Base-by-base conservation (phyloP, 1,284 basidiomycete species). In the Sporisorium sorghi region DNA sequence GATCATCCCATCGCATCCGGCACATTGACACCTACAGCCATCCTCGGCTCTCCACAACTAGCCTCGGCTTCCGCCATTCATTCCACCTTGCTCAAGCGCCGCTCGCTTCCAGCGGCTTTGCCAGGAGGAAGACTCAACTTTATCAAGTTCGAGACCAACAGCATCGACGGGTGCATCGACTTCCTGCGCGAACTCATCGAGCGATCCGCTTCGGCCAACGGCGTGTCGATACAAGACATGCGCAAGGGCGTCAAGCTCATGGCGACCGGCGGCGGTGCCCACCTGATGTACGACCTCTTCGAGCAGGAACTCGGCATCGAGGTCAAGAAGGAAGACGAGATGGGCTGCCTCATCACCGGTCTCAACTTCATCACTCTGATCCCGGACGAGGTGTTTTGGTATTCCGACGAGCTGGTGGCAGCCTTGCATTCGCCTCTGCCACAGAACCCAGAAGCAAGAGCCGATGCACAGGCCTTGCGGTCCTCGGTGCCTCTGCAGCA, bases 381-480 rank as follows among this genome's bases (percentile, higher is more conserved):
- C 66, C 96, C 96, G 32, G 91, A 97, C 86, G 97, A 99, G 86
- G 95, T 95, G 33, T 99, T 98, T 86, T 98, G 91, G 88, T 99
- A 97, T 87, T 97, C 94, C 47, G 97, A 99, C 86, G 92, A 97
- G 86, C 90, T 98, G 76, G 95, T 98, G 6, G 68, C 74, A 35
- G 77, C 73, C 3, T 56, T 83, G 14, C 72, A 78, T 58, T 62
- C 60, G 26, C 70, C 75, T 24, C 61, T 78, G 6, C 79, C 79
- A 5, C 47, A 54, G 7, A 73, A 65, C 21, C 59, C 73, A 11
- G 69, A 71, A 48, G 73, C 68, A 0, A 52, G 69, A 24, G 69
- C 73, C 3, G 73, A 76, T 19, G 69, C 73, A 19, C 73, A 76
- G 40, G 73, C 73, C 8, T 46, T 72, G 51, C 68, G 73, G 7